Conservation (phyloP, 1,284 basidiomycete genomes). For the Trametes sp. region DNA sequence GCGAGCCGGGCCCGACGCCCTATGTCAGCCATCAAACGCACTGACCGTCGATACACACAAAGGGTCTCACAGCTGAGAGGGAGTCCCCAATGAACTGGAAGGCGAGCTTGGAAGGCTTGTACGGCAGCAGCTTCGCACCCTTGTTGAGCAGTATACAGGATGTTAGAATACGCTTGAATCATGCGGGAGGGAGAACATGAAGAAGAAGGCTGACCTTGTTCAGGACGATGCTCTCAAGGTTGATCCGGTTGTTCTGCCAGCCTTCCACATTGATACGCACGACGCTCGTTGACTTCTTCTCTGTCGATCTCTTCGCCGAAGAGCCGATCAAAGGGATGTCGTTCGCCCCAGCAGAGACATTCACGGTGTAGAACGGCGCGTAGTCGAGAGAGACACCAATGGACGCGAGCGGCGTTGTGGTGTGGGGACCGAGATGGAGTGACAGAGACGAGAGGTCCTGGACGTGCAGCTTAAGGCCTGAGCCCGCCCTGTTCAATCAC, state of each 20-base stretch:
- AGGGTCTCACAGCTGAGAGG: constrained; percentile 54
- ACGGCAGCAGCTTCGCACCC: constrained; percentile 56
- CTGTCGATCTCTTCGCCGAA: neutral
- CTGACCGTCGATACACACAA: neutral
- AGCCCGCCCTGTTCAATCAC: constrained; percentile 52
- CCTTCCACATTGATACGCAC: constrained; percentile 61
- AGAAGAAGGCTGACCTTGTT: constrained; percentile 56
- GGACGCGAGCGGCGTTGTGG: constrained; percentile 53
- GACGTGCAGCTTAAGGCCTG: constrained; percentile 61
- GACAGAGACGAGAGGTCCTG: constrained; percentile 52
- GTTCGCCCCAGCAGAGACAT: constrained; percentile 57
- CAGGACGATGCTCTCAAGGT: constrained; percentile 55
- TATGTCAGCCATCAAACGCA: constrained; percentile 7
- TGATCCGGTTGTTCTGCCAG: constrained; percentile 66
- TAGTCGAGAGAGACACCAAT: constrained; percentile 60
- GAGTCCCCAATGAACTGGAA: constrained; percentile 70
- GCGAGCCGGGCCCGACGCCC: constrained; percentile 14
- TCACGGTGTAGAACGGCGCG: constrained; percentile 53
- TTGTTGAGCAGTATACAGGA: too few relatives aligned
- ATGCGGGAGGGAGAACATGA: too few relatives aligned
- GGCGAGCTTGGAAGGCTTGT: constrained; percentile 52
- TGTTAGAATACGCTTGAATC: too few relatives aligned
- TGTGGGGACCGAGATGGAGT: constrained; percentile 57
- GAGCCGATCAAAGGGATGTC: constrained; percentile 46
- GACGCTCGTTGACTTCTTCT: constrained; percentile 37